Evolutionary conservation across 805 yeast genomes (phyloP).

Genomic region (Cyberlindnera xylosilytica): DNA sequence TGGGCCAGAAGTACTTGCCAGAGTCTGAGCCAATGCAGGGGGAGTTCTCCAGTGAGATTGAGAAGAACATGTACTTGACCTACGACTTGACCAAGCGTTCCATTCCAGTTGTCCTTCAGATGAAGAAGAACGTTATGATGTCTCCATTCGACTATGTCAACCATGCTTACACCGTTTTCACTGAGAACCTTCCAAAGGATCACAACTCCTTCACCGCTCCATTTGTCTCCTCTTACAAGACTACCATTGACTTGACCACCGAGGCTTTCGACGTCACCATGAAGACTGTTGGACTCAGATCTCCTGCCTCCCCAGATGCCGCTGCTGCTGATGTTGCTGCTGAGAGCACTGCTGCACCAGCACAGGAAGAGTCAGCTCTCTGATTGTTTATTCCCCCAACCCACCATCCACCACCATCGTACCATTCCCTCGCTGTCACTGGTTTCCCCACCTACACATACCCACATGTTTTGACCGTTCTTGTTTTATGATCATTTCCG

Average conservation of each 20-base stretch:
- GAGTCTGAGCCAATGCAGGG: constrained; percentile 38
- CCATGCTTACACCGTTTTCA: constrained; percentile 38
- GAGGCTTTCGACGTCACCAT: constrained; percentile 27
- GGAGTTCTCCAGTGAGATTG: constrained; percentile 53
- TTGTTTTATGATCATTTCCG: too few relatives aligned
- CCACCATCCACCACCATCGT: too few relatives aligned
- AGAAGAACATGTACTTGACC: constrained; percentile 45
- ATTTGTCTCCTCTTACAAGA: constrained; percentile 29
- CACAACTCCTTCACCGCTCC: constrained; percentile 27
- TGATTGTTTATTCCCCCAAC: too few relatives aligned
- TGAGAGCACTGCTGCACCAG: not conserved
- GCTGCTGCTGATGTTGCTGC: constrained; percentile 1
- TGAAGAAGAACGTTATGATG: constrained; percentile 26
- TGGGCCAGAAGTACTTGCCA: constrained; percentile 45
- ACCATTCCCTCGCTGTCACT: too few relatives aligned
- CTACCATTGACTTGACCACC: constrained; percentile 30
- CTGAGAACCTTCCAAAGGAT: constrained; percentile 38
- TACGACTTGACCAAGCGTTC: constrained; percentile 38
- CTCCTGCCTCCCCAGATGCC: not conserved
- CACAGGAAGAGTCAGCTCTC: too few relatives aligned
- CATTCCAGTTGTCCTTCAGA: constrained; percentile 32
- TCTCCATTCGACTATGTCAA: constrained; percentile 34
- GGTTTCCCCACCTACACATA: too few relatives aligned
- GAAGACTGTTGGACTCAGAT: constrained; percentile 1
- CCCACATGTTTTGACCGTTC: too few relatives aligned